Percentiles rank a stretch among this genome's conserved stretches.
Conservation (phyloP, 169 alveolate species). For the Plasmodium adleri region DNA sequence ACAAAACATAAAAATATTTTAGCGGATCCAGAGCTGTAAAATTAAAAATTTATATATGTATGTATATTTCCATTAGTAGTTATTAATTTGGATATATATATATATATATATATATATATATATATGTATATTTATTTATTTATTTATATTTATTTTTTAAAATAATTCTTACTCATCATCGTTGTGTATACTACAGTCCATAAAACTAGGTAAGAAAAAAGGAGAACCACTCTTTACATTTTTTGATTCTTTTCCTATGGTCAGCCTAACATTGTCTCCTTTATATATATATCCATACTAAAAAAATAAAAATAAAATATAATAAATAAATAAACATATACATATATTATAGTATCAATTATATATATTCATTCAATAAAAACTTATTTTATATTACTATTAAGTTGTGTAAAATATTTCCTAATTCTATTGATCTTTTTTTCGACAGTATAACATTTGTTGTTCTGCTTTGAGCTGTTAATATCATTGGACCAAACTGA, state of each 20-base stretch:
- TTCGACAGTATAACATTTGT: conserved; percentile 67
- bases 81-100: background rate
- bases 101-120: background rate
- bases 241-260: conserved; percentile 65
- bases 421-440: conserved; percentile 63
- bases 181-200: conserved; percentile 61
- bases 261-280: conserved; percentile 73
- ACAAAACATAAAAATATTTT: conserved; percentile 68
- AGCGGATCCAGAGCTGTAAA: conserved; percentile 68
- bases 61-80: no score
- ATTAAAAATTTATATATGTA: background rate
- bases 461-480: conserved; percentile 70
- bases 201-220: conserved; percentile 65
- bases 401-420: conserved; percentile 52
- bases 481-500: conserved; percentile 68
- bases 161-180: conserved; percentile 48
- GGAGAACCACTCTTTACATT: conserved; percentile 57
- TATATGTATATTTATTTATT: background rate
- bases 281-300: conserved; percentile 72
- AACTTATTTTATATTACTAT: conserved; percentile 19
- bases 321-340: background rate
- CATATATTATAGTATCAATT: background rate
- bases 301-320: background rate
- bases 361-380: background rate
- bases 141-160: background rate